Base-by-base conservation (phyloP, 495 filamentous ascomycete genomes). In the Lepraria neglecta region DNA sequence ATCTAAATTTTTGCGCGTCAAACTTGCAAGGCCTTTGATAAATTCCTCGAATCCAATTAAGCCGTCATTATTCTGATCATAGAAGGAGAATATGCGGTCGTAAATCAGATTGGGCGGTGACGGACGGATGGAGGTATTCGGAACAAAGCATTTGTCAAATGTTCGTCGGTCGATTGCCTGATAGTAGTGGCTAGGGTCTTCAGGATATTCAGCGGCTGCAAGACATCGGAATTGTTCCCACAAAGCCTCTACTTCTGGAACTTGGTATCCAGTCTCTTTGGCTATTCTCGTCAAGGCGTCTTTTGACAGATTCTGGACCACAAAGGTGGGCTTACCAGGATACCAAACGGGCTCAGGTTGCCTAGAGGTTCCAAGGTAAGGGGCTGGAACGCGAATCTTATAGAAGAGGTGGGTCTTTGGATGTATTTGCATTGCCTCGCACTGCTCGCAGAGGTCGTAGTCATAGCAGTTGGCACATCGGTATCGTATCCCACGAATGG, bases 161-260 rank as follows among this genome's bases (percentile, higher is more conserved):
- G 89, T 94, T 68, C 86, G 86, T 35, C 89, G 84, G 63, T 95
- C 90, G 74, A 99, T 96, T 11, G 91, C 94, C 67, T 91, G 80
- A 59, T 80, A 74, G 38, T 95, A 79, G 31, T 83, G 76, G 68
- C 88, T 83, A 0, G 91, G 90, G 68, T 97, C 92, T 21, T 87
- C 80, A n/a, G 82, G 72, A 86, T 88, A 96, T 68, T 92, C 86
- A 12, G 84, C 85, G 63, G 87, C 90, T 11, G 94, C 94, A 66
- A 96, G 82, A 63, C 90, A 96, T 10, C 87, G 89, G 81, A 95
- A 97, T 67, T 97, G 95, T 67, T 97, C 92, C 87, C 90, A 97
- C 31, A 94, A 82, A 33, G 91, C 94, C 72, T 97, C 91, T 3
- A 97, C 73, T 69, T 96, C 89, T 3, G 87, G 83, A 38, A 82